Evolutionary conservation across 805 yeast species (phyloP), one percentile per base, ranked within the genome.

Genomic region (Yarrowia porcina): DNA sequence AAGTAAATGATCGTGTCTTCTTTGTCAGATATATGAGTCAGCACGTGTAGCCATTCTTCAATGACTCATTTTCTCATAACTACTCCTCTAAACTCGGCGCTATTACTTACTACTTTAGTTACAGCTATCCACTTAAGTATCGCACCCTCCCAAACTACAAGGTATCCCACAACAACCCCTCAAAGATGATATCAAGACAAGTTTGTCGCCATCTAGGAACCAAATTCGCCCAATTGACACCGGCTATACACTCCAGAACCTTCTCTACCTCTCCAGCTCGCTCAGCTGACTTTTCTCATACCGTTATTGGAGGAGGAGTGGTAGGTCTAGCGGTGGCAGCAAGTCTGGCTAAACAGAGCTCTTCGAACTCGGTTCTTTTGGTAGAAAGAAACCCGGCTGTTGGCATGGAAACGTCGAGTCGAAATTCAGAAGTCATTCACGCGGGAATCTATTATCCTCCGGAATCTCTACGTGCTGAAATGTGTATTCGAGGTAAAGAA

Each of bases 361-460:
- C 59, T 2, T 72, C 78, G 5, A 80, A 81, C 63, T 75, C 75
- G 4, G 90, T 90, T 0, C 72, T 88, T 0, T 71, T 92, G 10
- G 72, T 91, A 1, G 97, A 91, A 68, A 84, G 87, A 69, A 83
- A 90, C 71, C 72, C 74, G 0, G 77, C 77, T 35, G 71, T 84
- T 54, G 97, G 97, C 1, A 80, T 82, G 67, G 97, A 91, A 69
- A 90, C 96, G 0, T 87, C 96, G 6, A 82, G 93, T n/a, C 77
- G 97, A 60, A 91, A 91, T 76, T 88, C 96, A 1, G 97, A 92
- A 70, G 97, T 92, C 25, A 87, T 91, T 23, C 97, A 91, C 74
- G 96, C 96, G 0, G 97, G 97, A 0, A 69, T 91, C 7, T 92
- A 92, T 71, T 88, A 89, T 69, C 96, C 96, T 0, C 74, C 77